phyloP scores from a whole-genome alignment of 192 early-diverging fungal species.

The Coemansia sp. region DNA sequence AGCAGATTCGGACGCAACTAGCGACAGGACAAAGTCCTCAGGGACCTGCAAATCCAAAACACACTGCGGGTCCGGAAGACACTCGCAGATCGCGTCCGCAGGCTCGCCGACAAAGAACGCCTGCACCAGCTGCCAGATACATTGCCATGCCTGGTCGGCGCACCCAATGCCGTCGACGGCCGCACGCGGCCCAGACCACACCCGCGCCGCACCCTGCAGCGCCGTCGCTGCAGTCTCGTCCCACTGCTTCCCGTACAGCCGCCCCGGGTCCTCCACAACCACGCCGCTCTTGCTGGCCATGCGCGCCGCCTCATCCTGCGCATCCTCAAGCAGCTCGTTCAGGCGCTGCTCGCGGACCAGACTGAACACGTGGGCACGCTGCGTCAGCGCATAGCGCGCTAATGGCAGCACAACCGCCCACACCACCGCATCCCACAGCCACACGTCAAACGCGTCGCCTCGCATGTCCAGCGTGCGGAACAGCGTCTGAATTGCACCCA shows the following conservation, averaged over 20 bases:
- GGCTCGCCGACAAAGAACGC: conserved; percentile 16
- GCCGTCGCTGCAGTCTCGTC: conserved; percentile 45
- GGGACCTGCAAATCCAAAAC: background rate
- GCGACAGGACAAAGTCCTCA: background rate
- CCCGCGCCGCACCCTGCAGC: conserved; percentile 23
- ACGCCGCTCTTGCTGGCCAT: conserved; percentile 35
- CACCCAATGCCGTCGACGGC: conserved; percentile 10
- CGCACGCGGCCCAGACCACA: conserved; percentile 15
- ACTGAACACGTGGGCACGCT: conserved; percentile 20
- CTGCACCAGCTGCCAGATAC: conserved; percentile 21
- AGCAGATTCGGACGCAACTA: background rate
- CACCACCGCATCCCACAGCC: conserved; percentile 81
- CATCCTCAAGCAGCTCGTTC: conserved; percentile 13
- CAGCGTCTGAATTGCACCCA: conserved; percentile 91
- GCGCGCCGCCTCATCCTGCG: conserved; percentile 8
- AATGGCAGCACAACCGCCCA: conserved; percentile 88
- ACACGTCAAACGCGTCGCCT: conserved; percentile 65
- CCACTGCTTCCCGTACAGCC: conserved; percentile 37
- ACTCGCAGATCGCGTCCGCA: background rate
- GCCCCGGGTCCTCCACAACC: conserved; percentile 35
- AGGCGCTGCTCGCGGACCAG: background rate
- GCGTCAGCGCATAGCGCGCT: conserved; percentile 14
- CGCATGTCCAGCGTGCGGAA: conserved; percentile 93
- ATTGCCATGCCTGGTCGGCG: conserved; percentile 18
- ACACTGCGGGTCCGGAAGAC: background rate